Percentiles rank a stretch among this genome's conserved stretches.
Evolutionary conservation across 495 filamentous ascomycete species (phyloP).

Genomic region (Sordaria brevicollis): DNA sequence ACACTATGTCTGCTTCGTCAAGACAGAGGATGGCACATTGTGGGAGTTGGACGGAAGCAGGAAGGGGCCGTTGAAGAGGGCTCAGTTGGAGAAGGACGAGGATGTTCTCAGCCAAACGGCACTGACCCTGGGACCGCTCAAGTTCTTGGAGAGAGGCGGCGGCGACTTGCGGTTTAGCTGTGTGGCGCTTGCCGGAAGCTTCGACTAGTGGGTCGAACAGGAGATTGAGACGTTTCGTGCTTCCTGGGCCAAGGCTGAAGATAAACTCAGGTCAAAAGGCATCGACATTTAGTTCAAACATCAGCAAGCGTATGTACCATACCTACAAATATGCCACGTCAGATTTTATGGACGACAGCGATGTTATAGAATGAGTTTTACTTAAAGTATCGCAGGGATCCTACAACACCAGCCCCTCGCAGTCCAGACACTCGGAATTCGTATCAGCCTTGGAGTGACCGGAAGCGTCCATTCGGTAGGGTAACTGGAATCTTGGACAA

Average conservation of each 20-base stretch:
- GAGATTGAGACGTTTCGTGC: neutral
- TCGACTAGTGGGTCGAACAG: constrained; percentile 38
- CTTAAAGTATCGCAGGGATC: neutral
- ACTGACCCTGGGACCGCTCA: constrained; percentile 45
- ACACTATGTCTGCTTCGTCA: constrained; percentile 84
- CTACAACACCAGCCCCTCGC: neutral
- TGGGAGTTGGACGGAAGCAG: constrained; percentile 81
- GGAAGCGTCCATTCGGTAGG: neutral
- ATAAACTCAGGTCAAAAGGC: neutral
- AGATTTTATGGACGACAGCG: neutral
- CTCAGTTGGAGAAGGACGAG: constrained; percentile 42
- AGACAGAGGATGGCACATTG: constrained; percentile 51
- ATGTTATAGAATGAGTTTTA: neutral
- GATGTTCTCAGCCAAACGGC: constrained; percentile 62
- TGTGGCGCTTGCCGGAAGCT: constrained; percentile 54
- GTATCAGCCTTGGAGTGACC: neutral
- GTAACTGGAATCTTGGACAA: neutral
- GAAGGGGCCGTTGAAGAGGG: constrained; percentile 58
- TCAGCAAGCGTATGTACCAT: neutral
- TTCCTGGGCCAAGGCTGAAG: no score
- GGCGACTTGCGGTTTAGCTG: constrained; percentile 65
- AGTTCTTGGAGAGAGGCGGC: constrained; percentile 56
- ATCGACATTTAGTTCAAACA: no score
- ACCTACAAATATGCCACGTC: neutral
- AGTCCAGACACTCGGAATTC: neutral